Percentiles rank a stretch among this genome's conserved stretches.
These are phyloP conservation scores for Pestalotiopsis sp. DNA, from an alignment of 2,329 filamentous ascomycete species.

Conservation along the genomic window DNA sequence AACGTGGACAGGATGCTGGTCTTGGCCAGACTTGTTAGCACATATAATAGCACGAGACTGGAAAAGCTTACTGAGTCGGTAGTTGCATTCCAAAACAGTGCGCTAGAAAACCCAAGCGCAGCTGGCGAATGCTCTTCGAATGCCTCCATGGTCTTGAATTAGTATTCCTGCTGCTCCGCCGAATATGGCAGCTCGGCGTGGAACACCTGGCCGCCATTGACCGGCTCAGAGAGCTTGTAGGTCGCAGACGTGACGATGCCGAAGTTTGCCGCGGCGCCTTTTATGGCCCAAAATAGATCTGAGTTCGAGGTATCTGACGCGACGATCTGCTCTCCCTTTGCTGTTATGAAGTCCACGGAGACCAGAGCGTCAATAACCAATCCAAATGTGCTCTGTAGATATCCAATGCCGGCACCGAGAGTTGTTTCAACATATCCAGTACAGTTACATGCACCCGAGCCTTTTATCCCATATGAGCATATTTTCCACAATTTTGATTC, in stretches of 20 bases:
- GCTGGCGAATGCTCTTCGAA: too few relatives aligned
- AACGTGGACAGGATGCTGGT: too few relatives aligned
- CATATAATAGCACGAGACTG: too few relatives aligned
- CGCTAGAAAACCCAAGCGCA: too few relatives aligned
- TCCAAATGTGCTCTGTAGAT: background rate
- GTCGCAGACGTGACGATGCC: slow-evolving; percentile 15
- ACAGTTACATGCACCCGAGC: too few relatives aligned
- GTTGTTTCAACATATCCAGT: background rate
- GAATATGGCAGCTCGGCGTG: background rate
- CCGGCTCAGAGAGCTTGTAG: background rate
- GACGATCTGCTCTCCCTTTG: background rate
- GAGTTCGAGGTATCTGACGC: background rate
- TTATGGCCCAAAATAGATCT: slow-evolving; percentile 19
- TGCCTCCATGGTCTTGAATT: background rate
- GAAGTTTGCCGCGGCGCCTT: slow-evolving; percentile 20
- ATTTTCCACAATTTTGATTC: too few relatives aligned
- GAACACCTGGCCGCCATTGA: slow-evolving; percentile 8
- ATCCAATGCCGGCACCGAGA: background rate
- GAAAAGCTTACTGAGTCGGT: too few relatives aligned
- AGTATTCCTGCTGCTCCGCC: background rate
- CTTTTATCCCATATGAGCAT: too few relatives aligned
- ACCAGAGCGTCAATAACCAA: background rate
- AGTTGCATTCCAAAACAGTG: too few relatives aligned
- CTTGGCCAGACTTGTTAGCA: too few relatives aligned
- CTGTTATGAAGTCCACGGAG: background rate